Percentiles rank a stretch among this genome's conserved stretches.
phyloP scores from a whole-genome alignment of 352 stramenopile genomes.

The Phytophthora vignae region DNA sequence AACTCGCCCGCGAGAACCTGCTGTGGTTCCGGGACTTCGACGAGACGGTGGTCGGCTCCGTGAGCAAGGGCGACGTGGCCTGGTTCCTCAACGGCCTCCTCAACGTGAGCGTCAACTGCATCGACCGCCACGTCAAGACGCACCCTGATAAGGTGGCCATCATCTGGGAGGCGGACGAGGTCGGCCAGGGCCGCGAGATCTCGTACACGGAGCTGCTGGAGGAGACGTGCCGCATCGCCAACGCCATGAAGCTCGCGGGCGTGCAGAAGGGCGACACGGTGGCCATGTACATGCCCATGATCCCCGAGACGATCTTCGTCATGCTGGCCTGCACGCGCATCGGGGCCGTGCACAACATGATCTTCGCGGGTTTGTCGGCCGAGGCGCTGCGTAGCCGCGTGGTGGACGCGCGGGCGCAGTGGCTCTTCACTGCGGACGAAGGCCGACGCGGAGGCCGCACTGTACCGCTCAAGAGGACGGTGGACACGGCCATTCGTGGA shows the following conservation, averaged over 20 bases:
- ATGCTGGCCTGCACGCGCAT: slow-evolving; percentile 98
- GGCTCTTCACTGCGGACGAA: slow-evolving; percentile 94
- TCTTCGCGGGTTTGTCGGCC: slow-evolving; percentile 96
- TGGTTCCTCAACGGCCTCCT: slow-evolving; percentile 27
- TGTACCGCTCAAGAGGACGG: slow-evolving; percentile 95
- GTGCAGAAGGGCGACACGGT: slow-evolving; percentile 22
- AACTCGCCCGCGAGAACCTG: slow-evolving; percentile 17
- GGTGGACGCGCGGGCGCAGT: slow-evolving; percentile 81
- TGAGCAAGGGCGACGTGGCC: slow-evolving; percentile 18
- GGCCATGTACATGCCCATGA: slow-evolving; percentile 31
- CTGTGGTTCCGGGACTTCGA: slow-evolving; percentile 24
- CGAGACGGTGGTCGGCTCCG: slow-evolving; percentile 12
- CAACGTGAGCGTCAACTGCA: slow-evolving; percentile 31
- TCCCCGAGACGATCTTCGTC: slow-evolving; percentile 91
- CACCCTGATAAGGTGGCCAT: slow-evolving; percentile 15
- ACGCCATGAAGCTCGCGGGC: slow-evolving; percentile 25
- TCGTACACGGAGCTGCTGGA: slow-evolving; percentile 19
- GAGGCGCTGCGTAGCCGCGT: slow-evolving; percentile 96
- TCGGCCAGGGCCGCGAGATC: slow-evolving; percentile 18
- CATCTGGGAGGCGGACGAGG: slow-evolving; percentile 24
- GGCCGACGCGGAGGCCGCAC: slow-evolving; percentile 92
- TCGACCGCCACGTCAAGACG: slow-evolving; percentile 23
- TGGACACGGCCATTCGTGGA: slow-evolving; percentile 90
- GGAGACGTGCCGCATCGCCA: slow-evolving; percentile 19
- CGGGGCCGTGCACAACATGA: slow-evolving; percentile 96